Conservation (phyloP, 768 basidiomycete species). For the Suillus sp. region DNA sequence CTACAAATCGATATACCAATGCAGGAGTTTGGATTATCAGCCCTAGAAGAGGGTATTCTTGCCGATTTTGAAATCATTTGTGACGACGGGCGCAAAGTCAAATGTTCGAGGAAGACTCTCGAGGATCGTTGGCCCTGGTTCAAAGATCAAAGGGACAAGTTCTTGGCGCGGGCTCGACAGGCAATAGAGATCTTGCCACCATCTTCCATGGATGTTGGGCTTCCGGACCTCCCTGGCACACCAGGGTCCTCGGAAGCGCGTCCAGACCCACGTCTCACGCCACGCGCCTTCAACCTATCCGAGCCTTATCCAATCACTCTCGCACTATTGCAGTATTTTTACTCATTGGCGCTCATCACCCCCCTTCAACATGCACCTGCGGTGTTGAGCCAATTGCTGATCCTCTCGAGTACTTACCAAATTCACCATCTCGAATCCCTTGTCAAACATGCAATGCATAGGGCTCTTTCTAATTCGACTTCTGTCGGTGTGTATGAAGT, state of each 20-base stretch:
- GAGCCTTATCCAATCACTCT: conserved; percentile 89
- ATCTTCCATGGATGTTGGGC: conserved; percentile 60
- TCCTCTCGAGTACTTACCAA: conserved; percentile 82
- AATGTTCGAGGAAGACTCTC: conserved; percentile 81
- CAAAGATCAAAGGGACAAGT: conserved; percentile 62
- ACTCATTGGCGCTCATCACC: conserved; percentile 82
- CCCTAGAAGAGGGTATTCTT: conserved; percentile 77
- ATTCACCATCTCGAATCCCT: conserved; percentile 73
- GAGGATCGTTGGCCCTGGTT: conserved; percentile 98
- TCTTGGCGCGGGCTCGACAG: conserved; percentile 57
- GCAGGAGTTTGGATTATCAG: conserved; percentile 83
- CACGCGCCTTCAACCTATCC: conserved; percentile 77
- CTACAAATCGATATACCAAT: conserved; percentile 65
- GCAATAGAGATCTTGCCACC: conserved; percentile 61
- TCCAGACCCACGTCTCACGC: conserved; percentile 78
- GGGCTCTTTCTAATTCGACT: conserved; percentile 77
- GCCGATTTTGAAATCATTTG: conserved; percentile 93
- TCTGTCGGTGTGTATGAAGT: conserved; percentile 95
- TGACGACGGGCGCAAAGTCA: conserved; percentile 83
- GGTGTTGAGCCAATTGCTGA: conserved; percentile 82
- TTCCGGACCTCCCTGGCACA: conserved; percentile 62
- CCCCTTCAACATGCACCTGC: conserved; percentile 90
- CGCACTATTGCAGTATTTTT: conserved; percentile 93
- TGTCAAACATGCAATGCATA: conserved; percentile 95
- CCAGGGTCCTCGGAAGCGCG: conserved; percentile 51